A percentile compares a stretch with the other conserved stretches of the same genome.
These are phyloP conservation scores for Debaryomyces prosopidis DNA, from an alignment of 805 yeast species.

Conservation along the genomic window DNA sequence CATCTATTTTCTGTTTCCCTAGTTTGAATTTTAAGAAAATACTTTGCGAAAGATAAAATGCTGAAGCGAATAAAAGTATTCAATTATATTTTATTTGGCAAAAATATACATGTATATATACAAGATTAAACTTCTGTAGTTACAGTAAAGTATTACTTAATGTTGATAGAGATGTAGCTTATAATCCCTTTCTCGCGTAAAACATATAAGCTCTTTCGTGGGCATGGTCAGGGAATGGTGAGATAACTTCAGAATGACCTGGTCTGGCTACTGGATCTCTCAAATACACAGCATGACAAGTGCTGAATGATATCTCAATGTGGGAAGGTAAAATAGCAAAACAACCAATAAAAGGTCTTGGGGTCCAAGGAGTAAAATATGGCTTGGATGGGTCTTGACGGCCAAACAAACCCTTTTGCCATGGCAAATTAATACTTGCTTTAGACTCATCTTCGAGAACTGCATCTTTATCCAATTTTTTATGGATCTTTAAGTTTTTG, in stretches of 20 bases:
- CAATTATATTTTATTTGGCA: conserved; percentile 1
- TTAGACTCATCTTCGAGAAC: conserved; percentile 50
- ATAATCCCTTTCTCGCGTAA: conserved; percentile 74
- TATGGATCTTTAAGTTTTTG: conserved; percentile 30
- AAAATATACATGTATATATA: conserved; percentile 7
- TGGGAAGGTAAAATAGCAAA: conserved; percentile 92
- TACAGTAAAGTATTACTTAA: conserved; percentile 5
- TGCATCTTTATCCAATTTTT: conserved; percentile 43
- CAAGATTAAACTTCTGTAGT: conserved; percentile 5
- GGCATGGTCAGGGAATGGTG: conserved; percentile 79
- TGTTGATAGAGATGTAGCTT: conserved; percentile 10
- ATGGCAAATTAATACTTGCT: conserved; percentile 63
- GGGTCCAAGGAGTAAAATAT: conserved; percentile 96
- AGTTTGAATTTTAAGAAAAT: neutral
- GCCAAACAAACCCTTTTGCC: conserved; percentile 80
- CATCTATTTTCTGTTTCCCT: conserved; percentile 15
- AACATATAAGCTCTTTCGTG: conserved; percentile 96
- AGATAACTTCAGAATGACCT: conserved; percentile 91
- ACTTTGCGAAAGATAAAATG: neutral
- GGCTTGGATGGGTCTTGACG: conserved; percentile 74
- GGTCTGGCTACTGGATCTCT: conserved; percentile 98
- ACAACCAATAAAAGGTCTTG: conserved; percentile 90
- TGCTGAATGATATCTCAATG: conserved; percentile 82
- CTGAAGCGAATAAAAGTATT: no score
- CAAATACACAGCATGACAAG: conserved; percentile 95